Conservation (phyloP, 2,329 filamentous ascomycete genomes). For the Venturia oleaginea region DNA sequence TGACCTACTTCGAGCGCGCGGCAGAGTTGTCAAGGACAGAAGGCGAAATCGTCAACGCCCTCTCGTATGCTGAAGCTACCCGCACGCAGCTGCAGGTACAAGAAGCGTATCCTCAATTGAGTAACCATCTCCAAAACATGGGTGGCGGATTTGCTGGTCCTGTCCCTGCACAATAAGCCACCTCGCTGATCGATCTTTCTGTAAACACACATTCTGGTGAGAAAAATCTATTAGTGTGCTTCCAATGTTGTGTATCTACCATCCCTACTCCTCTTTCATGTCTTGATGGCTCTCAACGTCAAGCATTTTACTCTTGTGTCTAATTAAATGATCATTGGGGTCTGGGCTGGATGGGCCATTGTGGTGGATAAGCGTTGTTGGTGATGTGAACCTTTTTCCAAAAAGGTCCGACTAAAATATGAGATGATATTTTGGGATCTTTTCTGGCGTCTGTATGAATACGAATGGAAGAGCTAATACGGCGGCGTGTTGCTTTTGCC, state of each 20-base stretch:
- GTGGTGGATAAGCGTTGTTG: not conserved
- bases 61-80: conserved; percentile 95
- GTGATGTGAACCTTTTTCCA: not conserved
- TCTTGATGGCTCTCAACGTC: not conserved
- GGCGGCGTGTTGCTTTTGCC: not conserved
- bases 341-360: not conserved
- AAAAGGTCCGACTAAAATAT: not conserved
- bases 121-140: conserved; percentile 38
- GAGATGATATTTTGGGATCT: not conserved
- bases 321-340: not conserved
- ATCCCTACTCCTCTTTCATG: conserved; percentile 4
- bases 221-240: not conserved
- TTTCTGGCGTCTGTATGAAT: conserved; percentile 3
- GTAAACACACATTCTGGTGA: not conserved
- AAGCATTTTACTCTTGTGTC: not conserved
- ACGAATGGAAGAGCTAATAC: not conserved
- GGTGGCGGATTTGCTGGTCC: conserved; percentile 20
- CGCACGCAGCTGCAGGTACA: conserved; percentile 69
- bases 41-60: conserved; percentile 88
- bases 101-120: conserved; percentile 45
- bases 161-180: not conserved
- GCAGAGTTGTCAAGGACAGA: conserved; percentile 91
- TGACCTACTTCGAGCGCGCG: conserved; percentile 94
- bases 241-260: conserved; percentile 2
- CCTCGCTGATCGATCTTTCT: not conserved